Evolutionary conservation across 2,329 filamentous ascomycete species (phyloP), one percentile per base, ranked within the genome.

Genomic region (Passalora sequoiae): DNA sequence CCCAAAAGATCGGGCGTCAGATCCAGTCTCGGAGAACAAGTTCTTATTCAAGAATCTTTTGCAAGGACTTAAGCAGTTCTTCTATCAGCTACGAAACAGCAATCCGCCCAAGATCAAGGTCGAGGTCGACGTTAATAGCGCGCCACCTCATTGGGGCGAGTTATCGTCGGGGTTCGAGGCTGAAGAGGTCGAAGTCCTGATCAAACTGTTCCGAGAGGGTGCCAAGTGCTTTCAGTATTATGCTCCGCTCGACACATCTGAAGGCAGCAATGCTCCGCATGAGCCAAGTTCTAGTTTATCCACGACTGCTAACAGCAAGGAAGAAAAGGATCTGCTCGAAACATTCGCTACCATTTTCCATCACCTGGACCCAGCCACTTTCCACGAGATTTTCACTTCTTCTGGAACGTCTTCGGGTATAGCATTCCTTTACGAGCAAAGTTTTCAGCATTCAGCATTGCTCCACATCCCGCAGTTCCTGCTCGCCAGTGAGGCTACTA

Each of bases 271-370:
- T 45, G 85, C 86, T 58, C 77, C 84, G 40, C 89, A 88, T 0
- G 84, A 89, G 0, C 85, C 92, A 32, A 54, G 51, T 28, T 53
- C 52, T 58, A 94, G 94, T 64, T 94, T 95, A 78, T 91, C 89
- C 0, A 50, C 48, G 6, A 61, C 56, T n/a, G 55, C 57, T 12
- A 94, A 88, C 63, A 85, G 81, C 49, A 94, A 94, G 58, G 94
- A 98, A 62, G 94, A 98, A 66, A 98, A 98, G 64, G 92, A 98
- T 42, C 75, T 98, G 6, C 75, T 99, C 5, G 94, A 98, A 70
- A 94, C 88, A 2, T 99, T 99, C 64, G 92, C 91, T 2, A 97
- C 92, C 0, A 89, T 98, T 20, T 98, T 99, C 62, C 92, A 98
- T 63, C 94, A 91, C 66, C 92, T 99, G 52, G 92, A 99, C 61